Base-by-base conservation (phyloP, 225 moss, liverwort and hornwort genomes). In the Lunularia cruciata region DNA sequence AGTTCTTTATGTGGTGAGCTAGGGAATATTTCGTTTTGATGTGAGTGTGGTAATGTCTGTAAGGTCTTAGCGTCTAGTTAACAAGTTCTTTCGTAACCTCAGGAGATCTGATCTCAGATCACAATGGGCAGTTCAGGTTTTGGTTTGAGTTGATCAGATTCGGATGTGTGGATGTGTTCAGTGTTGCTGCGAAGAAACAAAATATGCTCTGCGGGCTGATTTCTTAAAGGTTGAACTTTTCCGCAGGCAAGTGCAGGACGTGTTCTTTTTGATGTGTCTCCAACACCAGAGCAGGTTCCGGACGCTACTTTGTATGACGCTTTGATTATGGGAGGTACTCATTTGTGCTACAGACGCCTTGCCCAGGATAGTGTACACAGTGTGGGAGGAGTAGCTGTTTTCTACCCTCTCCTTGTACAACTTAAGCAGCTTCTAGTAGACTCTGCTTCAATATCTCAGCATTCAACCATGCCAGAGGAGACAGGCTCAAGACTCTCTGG, bases 371-470 rank as follows among this genome's bases (percentile, higher is more conserved):
- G 88, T 77, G 86, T 90, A 76, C 88, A 88, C 75, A 88, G 90
- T 84, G 88, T 90, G 61, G 90, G 90, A 81, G 90, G 90, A 73
- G 86, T 90, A 68, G 88, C 87, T 55, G 90, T 90, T n/a, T 88
- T 90, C 69, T 90, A 88, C 72, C 88, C 90, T 58, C 84, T 90
- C 56, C 78, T 90, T 67, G 88, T 84, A 74, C 90, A 88, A 60
- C 77, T 90, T 72, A 86, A 90, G 76, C 84, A 90, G 83, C 84
- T 84, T 67, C 82, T 88, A n/a, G 12, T 45, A 20, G 20, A 51
- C 34, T 36, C 58, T 16, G 46, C 32, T 43, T 39, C 60, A 56
- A 16, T 37, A 36, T 30, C 33, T 61, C 40, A 57, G 16, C 58
- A 43, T 6, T 34, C 60, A 30, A 35, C 20, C 10, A 38, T 28